These are phyloP conservation scores for Kondoa malvinella DNA, from an alignment of 768 basidiomycete genomes.

Conservation along the genomic window DNA sequence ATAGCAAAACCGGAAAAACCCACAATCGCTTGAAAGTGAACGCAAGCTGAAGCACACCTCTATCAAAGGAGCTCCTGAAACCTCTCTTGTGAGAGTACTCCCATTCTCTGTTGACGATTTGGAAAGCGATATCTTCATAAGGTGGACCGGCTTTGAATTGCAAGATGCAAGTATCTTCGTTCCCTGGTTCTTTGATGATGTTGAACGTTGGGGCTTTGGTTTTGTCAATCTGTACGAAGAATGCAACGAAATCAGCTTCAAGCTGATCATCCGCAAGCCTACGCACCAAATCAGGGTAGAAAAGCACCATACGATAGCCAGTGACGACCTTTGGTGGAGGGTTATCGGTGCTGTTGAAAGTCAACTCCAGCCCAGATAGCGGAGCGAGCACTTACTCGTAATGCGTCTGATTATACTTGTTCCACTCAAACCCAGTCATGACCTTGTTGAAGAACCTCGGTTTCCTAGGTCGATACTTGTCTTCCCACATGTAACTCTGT, in stretches of 20 bases:
- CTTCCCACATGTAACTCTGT: conserved; percentile 92
- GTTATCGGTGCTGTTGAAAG: conserved; percentile 61
- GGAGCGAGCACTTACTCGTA: conserved; percentile 57
- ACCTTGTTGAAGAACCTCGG: conserved; percentile 98
- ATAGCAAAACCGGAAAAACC: not conserved
- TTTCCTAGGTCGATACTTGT: conserved; percentile 92
- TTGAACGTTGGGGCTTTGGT: conserved; percentile 92
- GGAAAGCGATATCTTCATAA: conserved; percentile 96
- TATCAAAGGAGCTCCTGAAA: conserved; percentile 90
- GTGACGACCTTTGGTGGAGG: conserved; percentile 98
- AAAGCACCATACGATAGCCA: conserved; percentile 75
- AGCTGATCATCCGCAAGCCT: too few relatives aligned
- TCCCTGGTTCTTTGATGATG: conserved; percentile 80
- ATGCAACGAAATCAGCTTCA: too few relatives aligned
- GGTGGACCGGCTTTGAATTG: conserved; percentile 68
- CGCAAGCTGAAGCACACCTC: conserved; percentile 88
- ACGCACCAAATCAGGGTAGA: conserved; percentile 71
- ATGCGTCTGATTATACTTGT: conserved; percentile 99
- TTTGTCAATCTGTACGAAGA: conserved; percentile 90
- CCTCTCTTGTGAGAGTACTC: conserved; percentile 97
- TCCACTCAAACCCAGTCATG: conserved; percentile 99
- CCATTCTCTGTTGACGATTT: conserved; percentile 95
- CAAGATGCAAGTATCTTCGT: conserved; percentile 82
- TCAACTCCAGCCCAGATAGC: conserved; percentile 8
- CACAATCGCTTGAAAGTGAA: conserved; percentile 68